phyloP scores from a whole-genome alignment of 495 filamentous ascomycete species.

The Xylaria intraflava region DNA sequence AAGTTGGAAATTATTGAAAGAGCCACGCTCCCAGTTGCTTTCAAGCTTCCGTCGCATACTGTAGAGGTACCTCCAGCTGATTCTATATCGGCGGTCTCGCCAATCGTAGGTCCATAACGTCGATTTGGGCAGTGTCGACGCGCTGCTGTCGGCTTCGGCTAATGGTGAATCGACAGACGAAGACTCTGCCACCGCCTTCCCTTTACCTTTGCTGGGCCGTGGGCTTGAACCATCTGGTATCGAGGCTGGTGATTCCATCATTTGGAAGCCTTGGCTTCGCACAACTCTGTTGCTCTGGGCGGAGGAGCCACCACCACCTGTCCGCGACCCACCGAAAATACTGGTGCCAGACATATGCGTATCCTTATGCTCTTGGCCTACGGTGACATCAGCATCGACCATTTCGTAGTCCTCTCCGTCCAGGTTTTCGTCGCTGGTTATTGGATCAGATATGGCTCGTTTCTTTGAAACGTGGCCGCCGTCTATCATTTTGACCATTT shows the following conservation, averaged over 20 bases:
- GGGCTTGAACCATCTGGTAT: constrained; percentile 14
- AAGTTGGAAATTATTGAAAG: constrained; percentile 78
- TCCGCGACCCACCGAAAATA: constrained; percentile 30
- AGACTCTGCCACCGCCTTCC: constrained; percentile 18
- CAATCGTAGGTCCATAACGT: constrained; percentile 38
- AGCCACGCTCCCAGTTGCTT: constrained; percentile 82
- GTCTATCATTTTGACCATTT: constrained; percentile 28
- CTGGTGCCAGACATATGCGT: constrained; percentile 25
- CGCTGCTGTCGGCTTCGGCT: constrained; percentile 18
- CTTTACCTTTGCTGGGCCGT: constrained; percentile 30
- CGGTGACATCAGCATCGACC: constrained; percentile 31
- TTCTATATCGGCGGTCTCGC: constrained; percentile 40
- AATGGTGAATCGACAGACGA: constrained; percentile 21
- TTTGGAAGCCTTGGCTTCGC: constrained; percentile 16
- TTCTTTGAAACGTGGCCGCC: constrained; percentile 40
- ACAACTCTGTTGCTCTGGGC: constrained; percentile 17
- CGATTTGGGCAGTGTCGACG: constrained; percentile 25
- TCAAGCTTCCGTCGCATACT: constrained; percentile 80
- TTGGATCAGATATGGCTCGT: constrained; percentile 35
- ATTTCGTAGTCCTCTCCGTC: constrained; percentile 42
- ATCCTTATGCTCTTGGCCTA: constrained; percentile 24
- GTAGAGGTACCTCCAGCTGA: constrained; percentile 85
- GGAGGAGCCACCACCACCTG: constrained; percentile 19
- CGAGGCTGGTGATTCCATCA: constrained; percentile 26
- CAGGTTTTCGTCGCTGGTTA: constrained; percentile 2